Base-by-base conservation (phyloP, 2,329 filamentous ascomycete species). In the Thielaviopsis ethacetica region DNA sequence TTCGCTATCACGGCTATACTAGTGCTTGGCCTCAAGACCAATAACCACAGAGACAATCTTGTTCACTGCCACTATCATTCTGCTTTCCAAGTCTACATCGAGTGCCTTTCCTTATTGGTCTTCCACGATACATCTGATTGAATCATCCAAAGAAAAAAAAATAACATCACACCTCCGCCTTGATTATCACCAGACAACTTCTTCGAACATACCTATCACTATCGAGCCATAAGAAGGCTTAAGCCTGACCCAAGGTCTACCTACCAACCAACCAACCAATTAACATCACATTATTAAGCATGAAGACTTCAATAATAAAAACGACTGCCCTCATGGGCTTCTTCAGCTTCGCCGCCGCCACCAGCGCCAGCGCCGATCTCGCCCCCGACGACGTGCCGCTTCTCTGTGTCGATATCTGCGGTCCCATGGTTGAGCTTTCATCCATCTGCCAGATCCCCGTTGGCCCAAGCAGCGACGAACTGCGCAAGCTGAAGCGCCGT, bases 401-500 rank as follows among this genome's bases (percentile, higher is more conserved):
- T 22, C 65, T 66, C 57, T 74, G 72, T 60, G 70, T 70, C 41
- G 69, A 68, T 47, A 73, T 74, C 56, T 74, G 72, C 65, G 71
- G 71, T 4, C 72, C 72, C 56, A 69, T 74, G 54, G 71, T 74
- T 59, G 72, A 74, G 64, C 64, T 74, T n/a, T 69, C 70, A 34
- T 65, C 65, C 10, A 67, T 68, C 52, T 74, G 72, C 66, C 66
- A 67, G 62, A 54, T 66, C 34, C 63, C 64, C 13, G 53, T 61
- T 17, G 56, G 24, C n/a, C 10, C 54, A 26, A 57, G 59, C 52
- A 57, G 54, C 19, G 59, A 65, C 9, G 64, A 66, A 56, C 59
- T 64, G 49, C 61, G 63, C 51, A 63, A 63, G 24, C 58, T 69
- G n/a, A 65, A 64, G 63, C 67, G 68, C 62, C 62, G 67, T 22